Evolutionary conservation across 2,329 filamentous ascomycete genomes (phyloP).

Genomic region (Cephalotrichum gorgonifer): DNA sequence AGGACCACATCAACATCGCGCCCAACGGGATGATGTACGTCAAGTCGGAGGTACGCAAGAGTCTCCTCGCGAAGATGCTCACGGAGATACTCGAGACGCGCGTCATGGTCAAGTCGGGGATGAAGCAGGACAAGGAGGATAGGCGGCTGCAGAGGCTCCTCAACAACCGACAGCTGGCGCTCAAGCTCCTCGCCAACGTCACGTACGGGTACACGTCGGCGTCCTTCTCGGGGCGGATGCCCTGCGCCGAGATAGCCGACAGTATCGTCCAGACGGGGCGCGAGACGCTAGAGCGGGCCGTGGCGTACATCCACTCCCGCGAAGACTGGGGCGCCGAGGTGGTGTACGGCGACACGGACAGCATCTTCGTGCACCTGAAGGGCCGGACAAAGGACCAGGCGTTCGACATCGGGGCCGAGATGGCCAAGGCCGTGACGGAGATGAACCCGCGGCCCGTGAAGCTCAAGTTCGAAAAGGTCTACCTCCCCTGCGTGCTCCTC

Average conservation of each 20-base stretch:
- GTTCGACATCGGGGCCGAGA: conserved; percentile 87
- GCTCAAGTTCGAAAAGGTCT: conserved; percentile 97
- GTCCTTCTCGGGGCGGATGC: conserved; percentile 94
- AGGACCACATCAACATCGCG: conserved; percentile 63
- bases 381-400: conserved; percentile 81
- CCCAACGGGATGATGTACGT: conserved; percentile 97
- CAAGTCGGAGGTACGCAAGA: conserved; percentile 77
- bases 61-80: conserved; percentile 90
- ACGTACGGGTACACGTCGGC: conserved; percentile 98
- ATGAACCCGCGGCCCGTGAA: conserved; percentile 88
- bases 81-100: conserved; percentile 91
- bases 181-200: conserved; percentile 97
- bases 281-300: conserved; percentile 88
- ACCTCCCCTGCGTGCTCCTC: conserved; percentile 85
- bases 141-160: conserved; percentile 74
- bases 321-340: conserved; percentile 88
- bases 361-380: conserved; percentile 80
- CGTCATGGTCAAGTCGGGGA: conserved; percentile 95
- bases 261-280: conserved; percentile 94
- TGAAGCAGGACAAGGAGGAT: conserved; percentile 89
- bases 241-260: conserved; percentile 94
- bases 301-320: conserved; percentile 83
- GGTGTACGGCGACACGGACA: conserved; percentile 96
- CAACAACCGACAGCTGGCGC: conserved; percentile 85
- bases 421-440: conserved; percentile 74